Evolutionary conservation across 768 basidiomycete genomes (phyloP), one percentile per base, ranked within the genome.

Genomic region (Pisolithus albus): DNA sequence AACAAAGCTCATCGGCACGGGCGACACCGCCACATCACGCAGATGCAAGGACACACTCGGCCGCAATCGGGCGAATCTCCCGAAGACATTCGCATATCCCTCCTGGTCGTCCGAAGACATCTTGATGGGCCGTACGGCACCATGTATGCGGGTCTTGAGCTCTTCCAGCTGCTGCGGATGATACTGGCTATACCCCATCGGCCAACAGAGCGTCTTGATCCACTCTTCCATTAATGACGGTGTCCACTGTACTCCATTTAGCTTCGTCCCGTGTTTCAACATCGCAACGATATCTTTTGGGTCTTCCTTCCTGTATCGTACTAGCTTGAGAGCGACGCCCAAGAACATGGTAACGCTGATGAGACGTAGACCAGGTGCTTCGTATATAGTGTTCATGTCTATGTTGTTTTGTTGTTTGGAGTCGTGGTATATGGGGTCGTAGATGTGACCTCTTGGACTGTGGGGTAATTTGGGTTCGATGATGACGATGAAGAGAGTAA

Each of bases 311-410:
- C 74, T 68, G 62, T 83, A 88, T 6, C 86, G 74, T 18, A 84
- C 83, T 10, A 88, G 73, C 62, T 88, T 88, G 58, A 87, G 77
- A 3, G 84, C 81, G 39, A 87, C 77, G 1, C 79, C 78, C 86
- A 86, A 88, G 53, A 80, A 78, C 52, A 84, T 85, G 24, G 82
- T 78, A 2, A 87, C 83, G 54, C 78, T 80, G 59, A 86, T 66
- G 46, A 81, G 66, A 0, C 61, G 62, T 47, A 88, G 73, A 43
- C 85, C 84, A 0, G 67, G 66, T 1, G 80, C 78, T 1, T 68
- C 66, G 66, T 75, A 88, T 13, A 87, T 70, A 1, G 82, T 83
- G 63, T 80, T 80, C 52, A 73, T 65, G 3, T 64, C 61, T 21
- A 79, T 55, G 60, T 86, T 85, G 52, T 76, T 71, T 8, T 72